Evolutionary conservation across 371 early-diverging fungal species (phyloP).

Genomic region (Rhizopus microsporus): DNA sequence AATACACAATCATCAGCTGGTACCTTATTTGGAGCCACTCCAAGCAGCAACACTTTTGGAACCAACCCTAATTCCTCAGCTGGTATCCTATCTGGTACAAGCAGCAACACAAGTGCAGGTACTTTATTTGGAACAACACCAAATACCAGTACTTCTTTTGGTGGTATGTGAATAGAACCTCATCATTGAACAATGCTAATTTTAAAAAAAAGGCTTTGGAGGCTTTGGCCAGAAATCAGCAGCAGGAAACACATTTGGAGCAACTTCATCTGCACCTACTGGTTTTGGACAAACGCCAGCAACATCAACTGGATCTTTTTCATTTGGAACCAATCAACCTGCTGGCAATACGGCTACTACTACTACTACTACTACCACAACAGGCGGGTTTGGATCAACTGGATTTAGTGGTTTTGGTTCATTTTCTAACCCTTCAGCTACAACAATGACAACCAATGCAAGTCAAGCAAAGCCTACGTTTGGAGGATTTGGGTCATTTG

Average conservation of each 20-base stretch:
- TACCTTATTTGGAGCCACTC: constrained; percentile 33
- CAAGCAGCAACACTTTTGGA: constrained; percentile 6
- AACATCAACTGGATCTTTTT: constrained; percentile 5
- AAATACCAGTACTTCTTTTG: constrained; percentile 28
- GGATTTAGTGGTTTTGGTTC: constrained; percentile 18
- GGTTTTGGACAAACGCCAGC: constrained; percentile 18
- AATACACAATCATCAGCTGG: constrained; percentile 34
- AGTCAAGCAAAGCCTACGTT: constrained; percentile 9
- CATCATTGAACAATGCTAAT: background rate
- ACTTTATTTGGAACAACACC: constrained; percentile 36
- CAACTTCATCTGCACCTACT: constrained; percentile 5
- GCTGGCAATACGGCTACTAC: constrained; percentile 2
- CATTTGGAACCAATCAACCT: constrained; percentile 11
- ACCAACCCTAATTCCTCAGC: constrained; percentile 14
- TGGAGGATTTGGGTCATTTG: constrained; percentile 26
- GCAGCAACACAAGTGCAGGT: constrained; percentile 28
- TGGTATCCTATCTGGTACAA: constrained; percentile 24
- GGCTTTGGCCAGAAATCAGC: constrained; percentile 18
- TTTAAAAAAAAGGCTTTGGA: constrained; percentile 10
- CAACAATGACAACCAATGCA: constrained; percentile 11
- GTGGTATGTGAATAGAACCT: constrained; percentile 20
- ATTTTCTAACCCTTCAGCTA: constrained; percentile 10
- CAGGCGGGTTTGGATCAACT: constrained; percentile 13
- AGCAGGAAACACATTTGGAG: constrained; percentile 3
- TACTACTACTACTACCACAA: background rate